Conservation (phyloP, 2,329 filamentous ascomycete species). For the Cladosporium velox region DNA sequence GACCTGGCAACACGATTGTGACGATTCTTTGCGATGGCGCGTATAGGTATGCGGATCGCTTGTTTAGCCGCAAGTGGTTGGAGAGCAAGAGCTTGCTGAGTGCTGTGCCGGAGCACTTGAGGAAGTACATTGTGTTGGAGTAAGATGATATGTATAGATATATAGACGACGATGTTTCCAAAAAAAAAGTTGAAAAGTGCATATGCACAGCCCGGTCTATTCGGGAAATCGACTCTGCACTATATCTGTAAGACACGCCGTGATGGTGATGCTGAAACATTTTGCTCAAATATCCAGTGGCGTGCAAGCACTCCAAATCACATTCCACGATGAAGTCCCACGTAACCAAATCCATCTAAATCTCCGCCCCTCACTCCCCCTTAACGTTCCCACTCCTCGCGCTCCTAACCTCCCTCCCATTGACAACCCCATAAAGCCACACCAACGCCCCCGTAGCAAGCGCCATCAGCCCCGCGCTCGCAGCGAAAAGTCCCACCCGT, state of each 20-base stretch:
- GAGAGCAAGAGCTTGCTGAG: slow-evolving; percentile 78
- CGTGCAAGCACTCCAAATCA: too few species aligned
- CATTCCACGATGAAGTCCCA: too few species aligned
- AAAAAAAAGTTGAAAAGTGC: too few species aligned
- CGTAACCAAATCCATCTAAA: too few species aligned
- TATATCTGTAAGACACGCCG: too few species aligned
- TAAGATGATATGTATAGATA: slow-evolving; percentile 40
- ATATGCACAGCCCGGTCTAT: too few species aligned
- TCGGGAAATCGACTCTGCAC: too few species aligned
- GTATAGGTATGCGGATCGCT: slow-evolving; percentile 91
- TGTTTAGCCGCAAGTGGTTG: slow-evolving; percentile 93
- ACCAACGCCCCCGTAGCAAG: slow-evolving; percentile 68
- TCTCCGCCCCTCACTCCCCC: too few species aligned
- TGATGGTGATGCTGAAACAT: too few species aligned
- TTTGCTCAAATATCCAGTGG: too few species aligned
- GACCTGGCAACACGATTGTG: slow-evolving; percentile 85
- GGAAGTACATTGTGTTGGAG: slow-evolving; percentile 92
- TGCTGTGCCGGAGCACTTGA: slow-evolving; percentile 79
- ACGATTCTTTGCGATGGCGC: slow-evolving; percentile 94
- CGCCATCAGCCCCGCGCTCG: slow-evolving; percentile 67
- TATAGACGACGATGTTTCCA: not conserved
- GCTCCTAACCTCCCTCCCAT: slow-evolving; percentile 48
- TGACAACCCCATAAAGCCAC: slow-evolving; percentile 67
- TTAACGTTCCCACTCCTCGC: slow-evolving; percentile 32
- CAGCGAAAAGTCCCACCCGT: slow-evolving; percentile 67